These are phyloP conservation scores for Caryopteris hybrid DNA, from an alignment of 305 asterid species.

Conservation along the genomic window DNA sequence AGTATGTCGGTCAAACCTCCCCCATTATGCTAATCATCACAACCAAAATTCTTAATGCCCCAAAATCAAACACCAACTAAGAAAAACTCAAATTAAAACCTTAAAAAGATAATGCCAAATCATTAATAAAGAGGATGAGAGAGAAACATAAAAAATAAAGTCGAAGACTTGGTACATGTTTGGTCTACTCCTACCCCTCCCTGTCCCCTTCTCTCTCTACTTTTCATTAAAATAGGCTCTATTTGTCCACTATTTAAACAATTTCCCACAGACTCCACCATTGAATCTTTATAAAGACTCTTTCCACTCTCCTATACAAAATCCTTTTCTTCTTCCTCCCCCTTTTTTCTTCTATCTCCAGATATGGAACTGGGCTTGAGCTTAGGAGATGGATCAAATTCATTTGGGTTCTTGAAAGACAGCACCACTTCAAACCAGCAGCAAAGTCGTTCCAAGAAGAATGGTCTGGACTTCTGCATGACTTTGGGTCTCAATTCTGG, in stretches of 20 bases:
- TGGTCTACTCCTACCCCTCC: conserved; percentile 47
- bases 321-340: background rate
- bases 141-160: background rate
- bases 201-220: conserved; percentile 6
- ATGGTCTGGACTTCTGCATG: conserved; percentile 58
- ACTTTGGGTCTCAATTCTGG: conserved; percentile 39
- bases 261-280: conserved; percentile 27
- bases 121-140: conserved; percentile 12
- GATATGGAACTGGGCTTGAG: conserved; percentile 77
- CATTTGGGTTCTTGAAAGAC: conserved; percentile 24
- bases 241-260: conserved; percentile 10
- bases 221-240: conserved; percentile 5
- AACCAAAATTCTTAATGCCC: conserved; percentile 13
- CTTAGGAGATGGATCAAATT: conserved; percentile 55
- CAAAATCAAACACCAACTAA: conserved; percentile 1
- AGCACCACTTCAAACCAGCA: conserved; percentile 1
- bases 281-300: conserved; percentile 69
- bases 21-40: conserved; percentile 37
- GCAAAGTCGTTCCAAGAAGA: background rate
- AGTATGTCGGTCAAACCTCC: conserved; percentile 57
- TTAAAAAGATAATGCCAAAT: conserved; percentile 25
- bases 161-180: conserved; percentile 33
- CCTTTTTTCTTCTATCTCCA: background rate
- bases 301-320: conserved; percentile 24
- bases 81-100: background rate